Evolutionary conservation across 352 stramenopile genomes (phyloP).

Genomic region (Elongisporangium senticosum): DNA sequence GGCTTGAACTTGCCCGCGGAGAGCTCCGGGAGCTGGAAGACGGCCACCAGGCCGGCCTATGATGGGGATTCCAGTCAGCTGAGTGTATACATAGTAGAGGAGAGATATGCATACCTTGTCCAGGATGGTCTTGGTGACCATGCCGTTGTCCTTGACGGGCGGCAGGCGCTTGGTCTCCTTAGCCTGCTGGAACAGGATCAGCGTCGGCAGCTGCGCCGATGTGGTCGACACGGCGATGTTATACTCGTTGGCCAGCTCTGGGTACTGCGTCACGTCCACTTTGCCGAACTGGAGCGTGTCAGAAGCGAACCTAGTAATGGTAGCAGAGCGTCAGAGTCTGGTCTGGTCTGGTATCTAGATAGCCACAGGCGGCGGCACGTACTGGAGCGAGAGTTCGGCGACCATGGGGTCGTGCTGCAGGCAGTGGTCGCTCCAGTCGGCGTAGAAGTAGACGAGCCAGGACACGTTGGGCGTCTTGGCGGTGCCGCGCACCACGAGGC

Average conservation of each 20-base stretch:
- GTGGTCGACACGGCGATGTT: conserved; percentile 57
- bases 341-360: neutral
- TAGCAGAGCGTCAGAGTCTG: neutral
- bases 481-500: conserved; percentile 31
- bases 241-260: conserved; percentile 50
- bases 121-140: conserved; percentile 53
- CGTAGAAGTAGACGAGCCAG: conserved; percentile 72
- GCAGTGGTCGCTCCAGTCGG: conserved; percentile 71
- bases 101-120: conserved; percentile 28
- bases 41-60: conserved; percentile 34
- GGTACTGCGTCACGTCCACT: conserved; percentile 59
- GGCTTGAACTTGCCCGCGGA: conserved; percentile 39
- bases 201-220: conserved; percentile 61
- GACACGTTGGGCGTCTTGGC: conserved; percentile 24
- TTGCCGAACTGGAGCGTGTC: conserved; percentile 53
- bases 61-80: neutral
- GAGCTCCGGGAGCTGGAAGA: conserved; percentile 53
- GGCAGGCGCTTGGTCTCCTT: conserved; percentile 53
- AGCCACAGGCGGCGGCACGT: neutral
- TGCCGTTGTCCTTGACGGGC: conserved; percentile 43
- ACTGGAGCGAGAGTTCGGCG: conserved; percentile 62
- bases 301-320: conserved; percentile 37
- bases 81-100: conserved; percentile 1
- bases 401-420: conserved; percentile 70
- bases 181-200: conserved; percentile 69